Evolutionary conservation across 768 basidiomycete genomes (phyloP), one percentile per base, ranked within the genome.

Genomic region (Mycena haematopus): DNA sequence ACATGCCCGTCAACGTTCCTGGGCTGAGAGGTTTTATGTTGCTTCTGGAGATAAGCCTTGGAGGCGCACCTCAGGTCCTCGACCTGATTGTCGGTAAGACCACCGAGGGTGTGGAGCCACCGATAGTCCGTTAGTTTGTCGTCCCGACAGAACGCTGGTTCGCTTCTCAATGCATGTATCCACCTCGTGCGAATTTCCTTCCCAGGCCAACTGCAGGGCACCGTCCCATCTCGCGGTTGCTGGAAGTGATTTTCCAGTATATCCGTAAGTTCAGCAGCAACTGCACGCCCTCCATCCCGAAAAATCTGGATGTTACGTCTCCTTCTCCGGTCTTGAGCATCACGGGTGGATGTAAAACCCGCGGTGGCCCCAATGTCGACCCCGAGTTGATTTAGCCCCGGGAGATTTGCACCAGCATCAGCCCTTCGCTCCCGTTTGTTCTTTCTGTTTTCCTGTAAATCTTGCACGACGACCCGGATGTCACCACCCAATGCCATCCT

Each of bases 401-500:
- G 46, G n/a, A n/a, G n/a, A n/a, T n/a, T n/a, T n/a, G n/a, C n/a
- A n/a, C n/a, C n/a, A n/a, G n/a, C n/a, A n/a, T n/a, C n/a, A n/a
- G n/a, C n/a, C n/a, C n/a, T n/a, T n/a, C n/a, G n/a, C n/a, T n/a
- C n/a, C n/a, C n/a, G n/a, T n/a, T n/a, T n/a, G n/a, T n/a, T n/a
- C n/a, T n/a, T n/a, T n/a, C n/a, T n/a, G n/a, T n/a, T n/a, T n/a
- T n/a, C n/a, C n/a, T n/a, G n/a, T n/a, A n/a, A n/a, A 44, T 52
- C 33, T 33, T 45, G 15, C 2, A 52, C 50, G 25, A 59, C 58
- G 19, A 59, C 42, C 7, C 58, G 58, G 42, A 59, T 42, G 24
- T 59, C 52, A 31, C 58, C 58, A 24, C 58, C 58, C 44, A 59
- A 45, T 51, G 58, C 58, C 27, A 59, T 25, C 24, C 58, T 49